Conservation (phyloP, 1,139 yeast genomes). For the Debaryomyces nepalensis region DNA sequence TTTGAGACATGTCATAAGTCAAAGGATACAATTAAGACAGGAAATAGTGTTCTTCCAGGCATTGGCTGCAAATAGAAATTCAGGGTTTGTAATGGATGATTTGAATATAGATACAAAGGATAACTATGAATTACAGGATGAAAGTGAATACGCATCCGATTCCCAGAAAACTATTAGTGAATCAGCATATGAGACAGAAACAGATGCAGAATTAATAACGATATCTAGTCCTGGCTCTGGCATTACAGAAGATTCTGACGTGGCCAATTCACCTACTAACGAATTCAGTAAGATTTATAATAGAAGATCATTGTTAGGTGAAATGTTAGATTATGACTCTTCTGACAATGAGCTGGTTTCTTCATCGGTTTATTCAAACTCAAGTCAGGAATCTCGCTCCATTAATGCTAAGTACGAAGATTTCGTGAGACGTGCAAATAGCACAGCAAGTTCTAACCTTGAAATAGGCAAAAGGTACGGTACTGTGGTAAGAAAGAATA, state of each 20-base stretch:
- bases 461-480: slow-evolving; percentile 28
- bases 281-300: slow-evolving; percentile 32
- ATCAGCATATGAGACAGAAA: slow-evolving; percentile 1
- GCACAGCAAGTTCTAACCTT: slow-evolving; percentile 20
- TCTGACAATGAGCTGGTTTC: slow-evolving; percentile 31
- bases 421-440: slow-evolving; percentile 10
- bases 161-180: slow-evolving; percentile 8
- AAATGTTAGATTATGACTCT: slow-evolving; percentile 52
- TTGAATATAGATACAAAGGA: slow-evolving; percentile 3
- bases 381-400: not conserved
- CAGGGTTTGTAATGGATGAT: slow-evolving; percentile 14
- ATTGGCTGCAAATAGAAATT: slow-evolving; percentile 27
- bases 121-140: slow-evolving; percentile 12
- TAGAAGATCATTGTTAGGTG: slow-evolving; percentile 50
- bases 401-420: not conserved
- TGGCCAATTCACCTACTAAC: slow-evolving; percentile 28
- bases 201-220: slow-evolving; percentile 2
- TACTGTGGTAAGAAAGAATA: slow-evolving; percentile 18
- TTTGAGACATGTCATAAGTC: slow-evolving; percentile 40
- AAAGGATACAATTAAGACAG: slow-evolving; percentile 47
- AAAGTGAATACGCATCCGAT: slow-evolving; percentile 7
- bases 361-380: slow-evolving; percentile 8
- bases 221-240: slow-evolving; percentile 16
- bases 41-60: slow-evolving; percentile 45
- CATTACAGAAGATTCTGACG: slow-evolving; percentile 13